A percentile compares a stretch with the other conserved stretches of the same genome.
These are phyloP conservation scores for Crucihimalaya himalaica DNA, from an alignment of 345 rosid genomes.

Conservation along the genomic window DNA sequence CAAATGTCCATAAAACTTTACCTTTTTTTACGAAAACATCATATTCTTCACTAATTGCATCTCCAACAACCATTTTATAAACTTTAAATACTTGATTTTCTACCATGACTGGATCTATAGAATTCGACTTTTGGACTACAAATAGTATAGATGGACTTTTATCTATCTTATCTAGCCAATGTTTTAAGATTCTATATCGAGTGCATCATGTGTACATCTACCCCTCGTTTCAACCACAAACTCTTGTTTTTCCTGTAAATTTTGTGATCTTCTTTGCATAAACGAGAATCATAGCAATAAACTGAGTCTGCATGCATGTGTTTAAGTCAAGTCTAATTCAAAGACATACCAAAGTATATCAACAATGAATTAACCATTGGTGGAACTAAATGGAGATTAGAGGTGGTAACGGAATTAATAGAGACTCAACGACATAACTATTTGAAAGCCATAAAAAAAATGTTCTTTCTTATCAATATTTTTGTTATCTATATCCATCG, in stretches of 20 bases:
- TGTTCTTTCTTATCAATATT: not conserved
- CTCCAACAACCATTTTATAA: not conserved
- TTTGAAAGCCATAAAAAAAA: not conserved
- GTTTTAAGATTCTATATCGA: not conserved
- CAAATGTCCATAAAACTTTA: not conserved
- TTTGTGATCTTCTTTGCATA: not conserved
- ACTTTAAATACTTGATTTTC: not conserved
- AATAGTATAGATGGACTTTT: not conserved
- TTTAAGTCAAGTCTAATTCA: too few relatives aligned
- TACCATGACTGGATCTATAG: not conserved
- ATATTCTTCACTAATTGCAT: not conserved
- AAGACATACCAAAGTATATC: too few relatives aligned
- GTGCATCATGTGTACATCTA: not conserved
- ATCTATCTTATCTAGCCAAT: not conserved
- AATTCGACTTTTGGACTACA: not conserved
- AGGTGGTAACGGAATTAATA: not conserved
- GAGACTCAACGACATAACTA: not conserved
- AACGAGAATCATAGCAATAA: not conserved
- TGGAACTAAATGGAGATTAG: not conserved
- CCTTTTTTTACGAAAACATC: not conserved
- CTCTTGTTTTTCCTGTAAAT: too few relatives aligned
- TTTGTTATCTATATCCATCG: not conserved
- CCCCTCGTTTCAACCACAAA: not conserved
- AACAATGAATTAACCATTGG: not conserved
- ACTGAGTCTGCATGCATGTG: too few relatives aligned